Percentiles rank a stretch among this genome's conserved stretches.
Evolutionary conservation across 176 grass and related monocot genomes (phyloP).

Genomic region (Thinopyrum elongatum): DNA sequence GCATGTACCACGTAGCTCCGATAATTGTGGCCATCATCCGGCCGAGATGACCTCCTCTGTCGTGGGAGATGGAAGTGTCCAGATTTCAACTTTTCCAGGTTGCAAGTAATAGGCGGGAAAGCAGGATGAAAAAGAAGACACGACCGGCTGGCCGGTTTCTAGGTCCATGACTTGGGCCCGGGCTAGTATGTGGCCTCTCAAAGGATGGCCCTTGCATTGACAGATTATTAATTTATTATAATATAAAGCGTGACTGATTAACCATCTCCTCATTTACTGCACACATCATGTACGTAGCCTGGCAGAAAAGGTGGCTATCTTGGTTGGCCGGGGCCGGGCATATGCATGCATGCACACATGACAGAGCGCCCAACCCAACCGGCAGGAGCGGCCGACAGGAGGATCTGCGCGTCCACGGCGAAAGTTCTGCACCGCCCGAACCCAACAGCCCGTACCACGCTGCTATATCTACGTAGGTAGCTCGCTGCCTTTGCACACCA

Average conservation of each 20-base stretch:
- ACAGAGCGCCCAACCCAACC: neutral
- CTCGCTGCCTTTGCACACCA: slow-evolving; percentile 3
- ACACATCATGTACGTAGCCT: neutral
- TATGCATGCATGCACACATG: neutral
- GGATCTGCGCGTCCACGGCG: neutral
- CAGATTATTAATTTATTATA: neutral
- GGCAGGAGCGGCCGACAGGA: neutral
- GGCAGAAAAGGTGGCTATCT: neutral
- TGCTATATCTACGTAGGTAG: neutral
- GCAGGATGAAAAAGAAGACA: neutral
- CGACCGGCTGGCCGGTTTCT: neutral
- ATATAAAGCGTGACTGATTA: neutral
- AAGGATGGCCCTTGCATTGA: neutral
- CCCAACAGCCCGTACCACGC: neutral
- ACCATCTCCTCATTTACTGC: neutral
- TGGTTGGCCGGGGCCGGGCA: neutral
- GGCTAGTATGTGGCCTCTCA: neutral
- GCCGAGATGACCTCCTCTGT: neutral
- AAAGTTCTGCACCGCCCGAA: neutral
- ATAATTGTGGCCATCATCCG: neutral
- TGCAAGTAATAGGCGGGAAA: neutral
- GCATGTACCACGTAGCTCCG: neutral
- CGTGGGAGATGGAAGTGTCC: neutral
- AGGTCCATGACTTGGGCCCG: neutral
- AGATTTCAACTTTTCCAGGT: neutral